A percentile compares a stretch with the other conserved stretches of the same genome.
These are phyloP conservation scores for Apiospora hydei DNA, from an alignment of 2,329 filamentous ascomycete genomes.

Conservation along the genomic window DNA sequence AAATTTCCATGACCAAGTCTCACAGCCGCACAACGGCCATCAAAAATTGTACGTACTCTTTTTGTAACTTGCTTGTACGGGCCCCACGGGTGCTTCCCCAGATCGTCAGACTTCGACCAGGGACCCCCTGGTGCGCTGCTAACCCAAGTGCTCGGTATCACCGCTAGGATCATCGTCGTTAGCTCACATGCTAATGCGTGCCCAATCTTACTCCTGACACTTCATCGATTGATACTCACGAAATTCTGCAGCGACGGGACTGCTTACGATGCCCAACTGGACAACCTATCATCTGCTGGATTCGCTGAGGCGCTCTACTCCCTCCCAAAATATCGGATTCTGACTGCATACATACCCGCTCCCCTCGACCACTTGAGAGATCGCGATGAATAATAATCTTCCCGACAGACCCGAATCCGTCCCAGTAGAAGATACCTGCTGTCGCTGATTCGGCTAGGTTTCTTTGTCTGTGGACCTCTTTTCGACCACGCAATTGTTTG, in stretches of 20 bases:
- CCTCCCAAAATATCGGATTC: neutral
- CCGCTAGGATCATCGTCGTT: slow-evolving; percentile 8
- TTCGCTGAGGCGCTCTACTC: neutral
- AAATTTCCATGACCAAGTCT: neutral
- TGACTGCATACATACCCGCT: slow-evolving; percentile 11
- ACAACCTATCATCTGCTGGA: neutral
- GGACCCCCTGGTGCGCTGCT: neutral
- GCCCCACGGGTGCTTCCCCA: slow-evolving; percentile 13
- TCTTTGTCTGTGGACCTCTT: neutral
- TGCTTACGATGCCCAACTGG: neutral
- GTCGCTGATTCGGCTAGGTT: neutral
- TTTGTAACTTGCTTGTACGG: neutral
- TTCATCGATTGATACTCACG: neutral
- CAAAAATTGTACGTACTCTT: neutral
- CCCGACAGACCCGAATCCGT: neutral
- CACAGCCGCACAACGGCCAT: neutral
- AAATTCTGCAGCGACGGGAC: slow-evolving; percentile 4
- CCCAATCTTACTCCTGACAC: neutral
- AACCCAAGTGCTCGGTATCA: slow-evolving; percentile 19
- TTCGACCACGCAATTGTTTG: neutral
- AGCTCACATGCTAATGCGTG: slow-evolving; percentile 3
- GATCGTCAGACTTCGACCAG: slow-evolving; percentile 12
- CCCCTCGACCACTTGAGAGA: neutral
- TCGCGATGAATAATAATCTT: neutral
- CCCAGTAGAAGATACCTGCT: neutral